A percentile compares a stretch with the other conserved stretches of the same genome.
These are phyloP conservation scores for Moelleriella libera DNA, from an alignment of 2,329 filamentous ascomycete species.

Conservation along the genomic window DNA sequence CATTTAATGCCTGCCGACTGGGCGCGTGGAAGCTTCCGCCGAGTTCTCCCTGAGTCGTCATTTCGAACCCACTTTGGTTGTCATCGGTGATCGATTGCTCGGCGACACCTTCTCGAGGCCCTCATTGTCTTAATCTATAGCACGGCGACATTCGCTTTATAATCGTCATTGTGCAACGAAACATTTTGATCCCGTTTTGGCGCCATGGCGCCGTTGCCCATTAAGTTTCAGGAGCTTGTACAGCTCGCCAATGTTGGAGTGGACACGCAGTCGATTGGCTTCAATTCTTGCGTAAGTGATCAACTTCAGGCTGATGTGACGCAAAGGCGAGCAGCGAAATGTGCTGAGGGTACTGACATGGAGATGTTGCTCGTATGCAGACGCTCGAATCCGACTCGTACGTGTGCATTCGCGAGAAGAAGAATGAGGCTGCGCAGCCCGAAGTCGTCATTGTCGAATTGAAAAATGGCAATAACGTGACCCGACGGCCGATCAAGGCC, in stretches of 20 bases:
- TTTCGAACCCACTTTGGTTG: constrained; percentile 6
- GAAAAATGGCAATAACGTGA: constrained; percentile 94
- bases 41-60: constrained; percentile 10
- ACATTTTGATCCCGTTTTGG: constrained; percentile 5
- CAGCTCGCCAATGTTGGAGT: constrained; percentile 41
- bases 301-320: too few species aligned
- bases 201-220: constrained; percentile 60
- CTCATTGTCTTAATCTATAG: constrained; percentile 6
- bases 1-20: constrained; percentile 11
- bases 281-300: constrained; percentile 56
- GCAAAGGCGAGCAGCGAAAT: too few species aligned
- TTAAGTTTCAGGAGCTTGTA: constrained; percentile 86
- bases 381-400: constrained; percentile 96
- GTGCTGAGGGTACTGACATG: too few species aligned
- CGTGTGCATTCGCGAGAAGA: constrained; percentile 93
- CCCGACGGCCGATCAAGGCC: constrained; percentile 89
- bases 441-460: constrained; percentile 97
- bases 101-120: neutral
- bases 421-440: constrained; percentile 67
- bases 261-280: constrained; percentile 47
- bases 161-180: neutral
- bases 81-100: constrained; percentile 4
- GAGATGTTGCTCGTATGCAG: constrained; percentile 26
- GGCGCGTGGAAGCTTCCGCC: constrained; percentile 24
- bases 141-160: too few species aligned